Evolutionary conservation across 768 basidiomycete species (phyloP), one percentile per base, ranked within the genome.

Genomic region (Agrocybe pediades): DNA sequence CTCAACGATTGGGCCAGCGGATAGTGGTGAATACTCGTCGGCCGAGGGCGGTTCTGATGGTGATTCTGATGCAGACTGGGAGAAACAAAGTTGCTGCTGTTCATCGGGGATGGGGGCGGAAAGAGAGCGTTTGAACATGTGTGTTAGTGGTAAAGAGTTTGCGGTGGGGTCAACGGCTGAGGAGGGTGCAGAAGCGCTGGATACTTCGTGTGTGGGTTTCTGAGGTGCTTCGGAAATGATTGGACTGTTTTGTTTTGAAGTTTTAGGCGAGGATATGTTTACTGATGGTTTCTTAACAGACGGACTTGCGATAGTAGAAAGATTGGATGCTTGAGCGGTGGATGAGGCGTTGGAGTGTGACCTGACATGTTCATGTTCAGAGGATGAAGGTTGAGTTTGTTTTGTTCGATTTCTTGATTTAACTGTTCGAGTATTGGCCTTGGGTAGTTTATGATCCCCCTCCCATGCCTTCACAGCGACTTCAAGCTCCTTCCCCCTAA

Each of bases 401-500:
- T 41, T 49, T 27, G 44, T 36, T 46, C 53, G 43, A 25, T 33
- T 46, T 45, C 50, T 60, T 25, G 64, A 55, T 41, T 61, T 57
- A 13, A 51, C 27, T 52, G 53, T n/a, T 23, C 51, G 44, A 23
- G 54, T 27, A 33, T 45, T 51, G 24, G 57, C 40, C 45, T 49
- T 53, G 42, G 62, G 56, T 20, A 65, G 50, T 49, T 60, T 67
- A 51, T 62, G 56, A 21, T 63, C 62, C 23, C 65, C 72, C 64
- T 85, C 82, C 78, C 84, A 90, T 67, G 85, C 80, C 57, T 82
- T 74, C 46, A 90, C 77, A 6, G 86, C 87, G 2, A 67, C 69
- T 61, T 83, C 84, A 23, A 90, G 76, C 50, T 81, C 85, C 20
- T 69, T 63, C 1, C 88, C 88, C 57, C 74, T 83, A 66, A 86